phyloP scores from a whole-genome alignment of 208 protist species.

The Acanthamoeba comandoni region DNA sequence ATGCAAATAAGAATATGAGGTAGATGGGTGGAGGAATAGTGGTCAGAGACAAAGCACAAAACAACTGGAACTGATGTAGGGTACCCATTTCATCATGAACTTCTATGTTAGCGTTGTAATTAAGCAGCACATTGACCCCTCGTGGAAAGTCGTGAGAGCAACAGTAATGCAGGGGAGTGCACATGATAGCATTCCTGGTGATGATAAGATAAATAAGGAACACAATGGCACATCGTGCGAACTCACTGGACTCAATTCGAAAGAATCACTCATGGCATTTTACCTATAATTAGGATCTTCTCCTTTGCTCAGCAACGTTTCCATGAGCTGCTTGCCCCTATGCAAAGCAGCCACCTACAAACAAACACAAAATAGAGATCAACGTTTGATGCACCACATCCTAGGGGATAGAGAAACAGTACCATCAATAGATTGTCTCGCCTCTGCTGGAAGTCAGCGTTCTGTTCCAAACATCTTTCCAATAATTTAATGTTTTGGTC shows the following conservation, averaged over 20 bases:
- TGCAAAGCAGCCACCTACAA: conserved; percentile 47
- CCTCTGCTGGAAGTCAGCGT: conserved; percentile 24
- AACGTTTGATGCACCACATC: neutral
- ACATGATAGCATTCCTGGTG: conserved; percentile 23
- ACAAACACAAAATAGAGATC: neutral
- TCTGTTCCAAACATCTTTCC: conserved; percentile 5
- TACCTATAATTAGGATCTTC: conserved; percentile 65
- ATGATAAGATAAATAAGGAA: too few relatives aligned
- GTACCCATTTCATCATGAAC: conserved; percentile 34
- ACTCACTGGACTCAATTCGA: too few relatives aligned
- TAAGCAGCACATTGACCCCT: conserved; percentile 41
- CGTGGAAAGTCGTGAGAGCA: conserved; percentile 45
- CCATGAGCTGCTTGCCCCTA: conserved; percentile 65
- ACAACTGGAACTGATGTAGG: neutral
- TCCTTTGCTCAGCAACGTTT: conserved; percentile 25
- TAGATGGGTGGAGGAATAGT: neutral
- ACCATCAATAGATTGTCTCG: conserved; percentile 64
- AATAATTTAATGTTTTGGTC: conserved; percentile 68
- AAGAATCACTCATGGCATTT: neutral
- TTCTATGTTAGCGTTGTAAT: conserved; percentile 20
- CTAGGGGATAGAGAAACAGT: neutral
- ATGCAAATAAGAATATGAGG: neutral
- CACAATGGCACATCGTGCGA: too few relatives aligned
- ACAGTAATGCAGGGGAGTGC: conserved; percentile 67
- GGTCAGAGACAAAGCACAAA: neutral